Percentiles rank a stretch among this genome's conserved stretches.
phyloP scores from a whole-genome alignment of 2,329 filamentous ascomycete species.

The Penicillium verrucosum region DNA sequence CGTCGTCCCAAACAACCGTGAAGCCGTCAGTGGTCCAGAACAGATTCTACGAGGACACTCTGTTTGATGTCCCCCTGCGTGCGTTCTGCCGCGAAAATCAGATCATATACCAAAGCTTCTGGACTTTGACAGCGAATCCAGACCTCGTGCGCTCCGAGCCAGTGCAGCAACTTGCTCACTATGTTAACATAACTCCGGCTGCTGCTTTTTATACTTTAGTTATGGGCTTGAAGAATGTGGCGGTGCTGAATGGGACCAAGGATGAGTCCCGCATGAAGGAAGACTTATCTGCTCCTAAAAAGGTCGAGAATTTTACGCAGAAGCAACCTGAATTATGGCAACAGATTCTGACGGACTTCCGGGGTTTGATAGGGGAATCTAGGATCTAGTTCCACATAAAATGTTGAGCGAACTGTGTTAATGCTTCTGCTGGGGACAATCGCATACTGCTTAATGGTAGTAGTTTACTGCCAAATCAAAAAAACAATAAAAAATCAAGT shows the following conservation, averaged over 20 bases:
- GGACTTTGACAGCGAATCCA: conserved; percentile 61
- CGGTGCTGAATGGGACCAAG: conserved; percentile 57
- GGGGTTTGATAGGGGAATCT: conserved; percentile 35
- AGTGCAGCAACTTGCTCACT: conserved; percentile 51
- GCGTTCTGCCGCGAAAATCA: conserved; percentile 52
- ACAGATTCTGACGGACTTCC: conserved; percentile 49
- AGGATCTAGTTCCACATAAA: not conserved
- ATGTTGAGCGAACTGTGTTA: not conserved
- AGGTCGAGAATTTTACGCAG: conserved; percentile 44
- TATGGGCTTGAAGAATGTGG: conserved; percentile 49
- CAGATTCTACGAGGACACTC: conserved; percentile 61
- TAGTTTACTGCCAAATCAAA: not conserved
- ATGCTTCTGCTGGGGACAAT: not conserved
- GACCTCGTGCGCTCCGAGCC: conserved; percentile 46
- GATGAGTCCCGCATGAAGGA: conserved; percentile 50
- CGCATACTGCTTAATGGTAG: not conserved
- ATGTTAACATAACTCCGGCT: conserved; percentile 41
- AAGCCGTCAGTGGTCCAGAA: conserved; percentile 71
- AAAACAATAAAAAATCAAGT: too few relatives aligned
- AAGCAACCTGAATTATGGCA: conserved; percentile 51
- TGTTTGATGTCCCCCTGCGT: conserved; percentile 60
- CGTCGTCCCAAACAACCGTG: conserved; percentile 40
- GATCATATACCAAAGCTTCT: conserved; percentile 59
- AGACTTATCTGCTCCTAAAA: conserved; percentile 49
- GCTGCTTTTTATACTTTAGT: conserved; percentile 58